Evolutionary conservation across 495 filamentous ascomycete genomes (phyloP).

Genomic region (Hypoxylon trugodes): DNA sequence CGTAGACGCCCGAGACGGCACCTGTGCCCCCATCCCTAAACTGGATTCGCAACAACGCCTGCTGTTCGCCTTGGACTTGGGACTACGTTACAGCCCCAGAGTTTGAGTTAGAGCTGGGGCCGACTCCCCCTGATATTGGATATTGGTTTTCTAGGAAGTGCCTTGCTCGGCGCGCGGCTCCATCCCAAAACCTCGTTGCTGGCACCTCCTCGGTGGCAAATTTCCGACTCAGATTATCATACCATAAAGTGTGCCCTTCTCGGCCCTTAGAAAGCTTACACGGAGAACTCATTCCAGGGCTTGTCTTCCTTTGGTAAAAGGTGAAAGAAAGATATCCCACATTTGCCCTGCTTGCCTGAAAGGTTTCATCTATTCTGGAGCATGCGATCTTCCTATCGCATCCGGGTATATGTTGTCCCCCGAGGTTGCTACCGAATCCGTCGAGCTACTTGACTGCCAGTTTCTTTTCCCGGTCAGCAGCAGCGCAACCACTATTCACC

Average conservation of each 20-base stretch:
- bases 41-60: conserved; percentile 23
- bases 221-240: conserved; percentile 12
- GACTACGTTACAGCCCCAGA: conserved; percentile 39
- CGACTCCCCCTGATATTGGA: conserved; percentile 29
- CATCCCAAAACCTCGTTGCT: conserved; percentile 12
- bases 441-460: conserved; percentile 38
- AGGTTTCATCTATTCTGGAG: conserved; percentile 34
- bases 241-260: conserved; percentile 34
- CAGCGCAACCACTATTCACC: conserved; percentile 37
- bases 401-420: conserved; percentile 35
- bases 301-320: conserved; percentile 23
- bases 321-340: conserved; percentile 32
- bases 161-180: conserved; percentile 33
- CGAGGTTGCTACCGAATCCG: conserved; percentile 38
- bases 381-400: conserved; percentile 38
- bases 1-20: conserved; percentile 38
- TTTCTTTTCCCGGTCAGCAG: conserved; percentile 38
- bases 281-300: conserved; percentile 12
- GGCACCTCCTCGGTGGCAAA: conserved; percentile 28
- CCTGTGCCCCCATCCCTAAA: conserved; percentile 21
- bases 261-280: conserved; percentile 17
- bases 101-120: conserved; percentile 40
- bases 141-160: conserved; percentile 28
- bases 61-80: conserved; percentile 31
- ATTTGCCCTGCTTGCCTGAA: conserved; percentile 19